A percentile compares a stretch with the other conserved stretches of the same genome.
These are phyloP conservation scores for Rubia peregrina DNA, from an alignment of 305 asterid genomes.

Conservation along the genomic window DNA sequence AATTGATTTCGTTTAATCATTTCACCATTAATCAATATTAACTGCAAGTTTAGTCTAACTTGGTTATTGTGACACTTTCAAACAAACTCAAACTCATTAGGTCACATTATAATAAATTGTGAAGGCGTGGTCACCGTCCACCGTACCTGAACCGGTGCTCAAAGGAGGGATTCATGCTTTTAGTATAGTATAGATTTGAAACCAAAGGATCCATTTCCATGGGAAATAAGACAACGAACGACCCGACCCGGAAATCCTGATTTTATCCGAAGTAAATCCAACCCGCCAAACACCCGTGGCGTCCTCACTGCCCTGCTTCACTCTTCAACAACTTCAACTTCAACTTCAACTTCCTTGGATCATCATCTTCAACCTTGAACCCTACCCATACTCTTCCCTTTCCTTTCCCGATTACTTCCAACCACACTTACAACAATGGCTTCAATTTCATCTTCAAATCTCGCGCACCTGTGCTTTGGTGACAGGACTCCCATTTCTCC, in stretches of 20 bases:
- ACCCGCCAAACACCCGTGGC: constrained; percentile 19
- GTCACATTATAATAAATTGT: too few species aligned
- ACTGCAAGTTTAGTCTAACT: too few species aligned
- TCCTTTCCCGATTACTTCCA: neutral
- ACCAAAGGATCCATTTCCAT: too few species aligned
- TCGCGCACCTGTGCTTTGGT: constrained; percentile 21
- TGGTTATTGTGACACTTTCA: too few species aligned
- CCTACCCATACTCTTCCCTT: neutral
- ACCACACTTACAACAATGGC: constrained; percentile 27
- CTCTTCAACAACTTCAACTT: neutral
- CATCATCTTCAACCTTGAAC: constrained; percentile 17
- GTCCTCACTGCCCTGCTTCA: constrained; percentile 11
- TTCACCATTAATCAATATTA: too few species aligned
- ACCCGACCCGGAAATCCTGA: constrained; percentile 13
- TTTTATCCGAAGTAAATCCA: constrained; percentile 13
- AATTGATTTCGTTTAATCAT: too few species aligned
- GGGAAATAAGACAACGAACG: too few species aligned
- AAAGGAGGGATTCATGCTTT: too few species aligned
- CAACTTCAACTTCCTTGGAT: constrained; percentile 16
- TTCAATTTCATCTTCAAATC: constrained; percentile 33
- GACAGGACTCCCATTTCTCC: constrained; percentile 38
- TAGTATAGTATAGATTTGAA: too few species aligned
- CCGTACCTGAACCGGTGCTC: too few species aligned
- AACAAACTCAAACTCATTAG: too few species aligned
- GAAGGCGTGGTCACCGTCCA: too few species aligned